Evolutionary conservation across 2,329 filamentous ascomycete genomes (phyloP).

Genomic region (Scedosporium dehoogii): DNA sequence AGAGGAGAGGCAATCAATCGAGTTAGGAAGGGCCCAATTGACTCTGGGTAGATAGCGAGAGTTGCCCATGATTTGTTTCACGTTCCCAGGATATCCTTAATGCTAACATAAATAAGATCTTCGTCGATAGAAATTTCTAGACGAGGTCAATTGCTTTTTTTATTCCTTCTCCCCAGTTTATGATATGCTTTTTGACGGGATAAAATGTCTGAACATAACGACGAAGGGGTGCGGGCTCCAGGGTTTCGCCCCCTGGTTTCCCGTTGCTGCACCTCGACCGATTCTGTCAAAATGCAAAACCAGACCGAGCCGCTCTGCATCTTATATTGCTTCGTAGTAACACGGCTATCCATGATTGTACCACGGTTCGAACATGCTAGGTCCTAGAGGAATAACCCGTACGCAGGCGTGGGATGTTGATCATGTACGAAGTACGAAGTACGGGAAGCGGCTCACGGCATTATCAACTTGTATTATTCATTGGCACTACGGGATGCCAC

Average conservation of each 20-base stretch:
- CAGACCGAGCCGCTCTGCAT: slow-evolving; percentile 1
- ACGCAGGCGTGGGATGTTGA: neutral
- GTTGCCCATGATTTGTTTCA: no score
- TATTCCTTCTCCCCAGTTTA: no score
- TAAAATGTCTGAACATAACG: no score
- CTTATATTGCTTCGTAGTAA: neutral
- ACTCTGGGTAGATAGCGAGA: neutral
- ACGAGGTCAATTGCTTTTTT: no score
- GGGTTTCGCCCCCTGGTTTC: neutral
- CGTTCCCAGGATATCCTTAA: no score
- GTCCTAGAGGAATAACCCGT: neutral
- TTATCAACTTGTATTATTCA: neutral
- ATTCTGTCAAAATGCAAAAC: neutral
- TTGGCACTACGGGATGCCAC: neutral
- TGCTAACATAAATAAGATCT: no score
- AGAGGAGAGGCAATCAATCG: neutral
- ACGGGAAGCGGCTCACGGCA: neutral
- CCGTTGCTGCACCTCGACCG: neutral
- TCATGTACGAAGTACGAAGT: no score
- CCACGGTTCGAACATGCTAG: neutral
- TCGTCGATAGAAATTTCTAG: no score
- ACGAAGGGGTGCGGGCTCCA: no score
- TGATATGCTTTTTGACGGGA: no score
- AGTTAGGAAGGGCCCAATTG: neutral
- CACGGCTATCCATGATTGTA: neutral